Base-by-base conservation (phyloP, 108 stramenopile genomes). In the Cyclotella cryptica region DNA sequence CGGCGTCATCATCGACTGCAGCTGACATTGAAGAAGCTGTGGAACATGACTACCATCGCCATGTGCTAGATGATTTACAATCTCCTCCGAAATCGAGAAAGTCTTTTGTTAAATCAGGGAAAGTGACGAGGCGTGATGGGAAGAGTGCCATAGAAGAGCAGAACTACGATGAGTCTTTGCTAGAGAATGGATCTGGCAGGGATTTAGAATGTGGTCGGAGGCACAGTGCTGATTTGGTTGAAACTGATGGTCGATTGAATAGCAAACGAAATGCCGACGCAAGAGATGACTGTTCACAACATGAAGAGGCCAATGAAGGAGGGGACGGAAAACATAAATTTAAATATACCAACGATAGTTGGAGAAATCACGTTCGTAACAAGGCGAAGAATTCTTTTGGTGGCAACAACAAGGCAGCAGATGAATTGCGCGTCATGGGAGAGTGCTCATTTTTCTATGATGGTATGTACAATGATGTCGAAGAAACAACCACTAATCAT, bases 391-490 rank as follows among this genome's bases (percentile, higher is more conserved):
- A 51, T 19, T 19, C 18, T 51, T 19, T 51, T 51, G 29, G 2
- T 17, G 26, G 12, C 22, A 69, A 30, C 30, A 51, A 15, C 39
- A 58, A 68, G 46, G 47, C 42, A 21, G 58, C 49, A 13, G 68
- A 69, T 35, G 76, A 77, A 40, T 21, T 57, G 21, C 30, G 65
- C 3, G 76, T 69, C 35, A 77, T 77, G 68, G 68, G 60, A 51
- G 68, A 63, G 41, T 77, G 67, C 39, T 69, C 76, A 10, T 77
- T 77, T 46, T 60, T 69, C 44, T 77, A 77, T 30, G 61, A 62
- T 43, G 54, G 21, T 21, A 72, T 77, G 63, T 15, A 65, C 24
- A 39, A 65, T 62, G 63, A 53, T 14, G 55, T 45, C 12, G 22
- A 41, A 39, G 27, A 24, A 26, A 19, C 3, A 40, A 44, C 1